A percentile compares a stretch with the other conserved stretches of the same genome.
phyloP scores from a whole-genome alignment of 805 yeast genomes.

The Sugiyamaella smithiae region DNA sequence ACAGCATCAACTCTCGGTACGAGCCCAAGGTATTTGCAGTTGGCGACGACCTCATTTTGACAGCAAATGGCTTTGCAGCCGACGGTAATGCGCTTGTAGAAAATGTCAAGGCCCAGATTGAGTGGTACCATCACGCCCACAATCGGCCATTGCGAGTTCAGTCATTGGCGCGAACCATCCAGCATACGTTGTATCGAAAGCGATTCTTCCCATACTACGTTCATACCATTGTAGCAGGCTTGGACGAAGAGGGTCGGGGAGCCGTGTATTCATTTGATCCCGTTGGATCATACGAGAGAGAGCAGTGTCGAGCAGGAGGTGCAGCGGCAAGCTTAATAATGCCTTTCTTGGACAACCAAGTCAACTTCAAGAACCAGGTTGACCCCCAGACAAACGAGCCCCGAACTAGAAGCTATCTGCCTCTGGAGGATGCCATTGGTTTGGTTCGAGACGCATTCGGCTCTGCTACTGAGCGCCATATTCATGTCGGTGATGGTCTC shows the following conservation, averaged over 20 bases:
- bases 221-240: constrained; percentile 90
- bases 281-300: constrained; percentile 96
- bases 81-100: constrained; percentile 85
- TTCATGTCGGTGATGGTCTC: constrained; percentile 95
- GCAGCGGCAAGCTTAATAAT: constrained; percentile 93
- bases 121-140: constrained; percentile 93
- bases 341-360: constrained; percentile 98
- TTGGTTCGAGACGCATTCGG: constrained; percentile 91
- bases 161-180: constrained; percentile 86
- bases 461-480: constrained; percentile 97
- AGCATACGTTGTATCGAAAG: constrained; percentile 86
- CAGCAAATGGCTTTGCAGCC: constrained; percentile 96
- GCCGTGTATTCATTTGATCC: constrained; percentile 96
- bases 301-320: constrained; percentile 97
- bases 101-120: constrained; percentile 47
- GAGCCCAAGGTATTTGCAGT: constrained; percentile 86
- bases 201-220: constrained; percentile 97
- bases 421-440: constrained; percentile 79
- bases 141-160: constrained; percentile 63
- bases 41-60: constrained; percentile 82
- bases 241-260: constrained; percentile 89
- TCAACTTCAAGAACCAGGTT: constrained; percentile 88
- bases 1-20: constrained; percentile 87
- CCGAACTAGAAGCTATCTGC: constrained; percentile 55
- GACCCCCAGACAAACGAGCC: constrained; percentile 76